Evolutionary conservation across 345 rosid species (phyloP).

Genomic region (Eucalyptus cloeziana): DNA sequence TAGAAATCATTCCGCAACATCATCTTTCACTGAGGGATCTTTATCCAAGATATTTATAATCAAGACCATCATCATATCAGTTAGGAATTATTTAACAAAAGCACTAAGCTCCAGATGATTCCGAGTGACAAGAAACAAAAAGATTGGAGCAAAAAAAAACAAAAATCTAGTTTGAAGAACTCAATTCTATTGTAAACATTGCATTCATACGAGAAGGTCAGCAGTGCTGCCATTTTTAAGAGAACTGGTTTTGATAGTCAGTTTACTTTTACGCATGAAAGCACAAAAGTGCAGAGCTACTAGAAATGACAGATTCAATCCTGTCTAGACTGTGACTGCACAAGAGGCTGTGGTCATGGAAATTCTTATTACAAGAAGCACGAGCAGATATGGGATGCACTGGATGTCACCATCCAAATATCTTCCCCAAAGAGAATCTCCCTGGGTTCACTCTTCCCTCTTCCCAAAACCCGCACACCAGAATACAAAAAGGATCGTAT

Average conservation of each 20-base stretch:
- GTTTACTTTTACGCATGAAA: not conserved
- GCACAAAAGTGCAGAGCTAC: not conserved
- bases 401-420: not conserved
- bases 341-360: not conserved
- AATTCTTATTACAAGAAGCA: not conserved
- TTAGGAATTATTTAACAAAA: not conserved
- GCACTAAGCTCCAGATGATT: not conserved
- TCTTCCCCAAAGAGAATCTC: not conserved
- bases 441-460: not conserved
- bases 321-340: not conserved
- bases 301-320: not conserved
- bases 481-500: not conserved
- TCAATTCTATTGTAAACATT: not conserved
- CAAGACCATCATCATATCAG: not conserved
- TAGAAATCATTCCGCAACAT: not conserved
- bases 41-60: not conserved
- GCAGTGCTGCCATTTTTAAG: not conserved
- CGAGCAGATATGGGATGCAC: not conserved
- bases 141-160: rapidly evolving
- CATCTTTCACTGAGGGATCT: not conserved
- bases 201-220: not conserved
- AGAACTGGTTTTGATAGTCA: not conserved
- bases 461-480: not conserved
- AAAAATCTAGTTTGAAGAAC: not conserved
- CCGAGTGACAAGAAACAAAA: rapidly evolving